phyloP scores from a whole-genome alignment of 2,329 filamentous ascomycete genomes.

The Diplodia seriata region DNA sequence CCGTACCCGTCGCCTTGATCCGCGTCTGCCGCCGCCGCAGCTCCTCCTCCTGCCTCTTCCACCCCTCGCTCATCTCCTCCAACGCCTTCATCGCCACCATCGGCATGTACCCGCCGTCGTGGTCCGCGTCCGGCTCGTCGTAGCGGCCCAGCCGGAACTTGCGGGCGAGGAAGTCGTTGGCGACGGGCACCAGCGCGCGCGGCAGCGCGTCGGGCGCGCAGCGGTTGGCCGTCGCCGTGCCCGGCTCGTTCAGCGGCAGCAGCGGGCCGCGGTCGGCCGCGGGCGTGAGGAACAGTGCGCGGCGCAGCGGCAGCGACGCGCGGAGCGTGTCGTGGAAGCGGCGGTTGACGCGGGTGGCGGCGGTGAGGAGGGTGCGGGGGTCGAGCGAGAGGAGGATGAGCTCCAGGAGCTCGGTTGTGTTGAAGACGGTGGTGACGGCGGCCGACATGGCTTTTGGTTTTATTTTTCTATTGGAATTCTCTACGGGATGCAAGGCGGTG shows the following conservation, averaged over 20 bases:
- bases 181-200: background rate
- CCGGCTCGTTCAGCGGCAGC: conserved; percentile 5
- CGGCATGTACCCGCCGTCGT: conserved; percentile 30
- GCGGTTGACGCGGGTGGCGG: conserved; percentile 3
- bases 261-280: background rate
- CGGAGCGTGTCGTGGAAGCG: background rate
- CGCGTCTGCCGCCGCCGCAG: background rate
- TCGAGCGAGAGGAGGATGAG: conserved; percentile 23
- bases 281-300: conserved; percentile 25
- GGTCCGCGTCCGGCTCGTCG: conserved; percentile 21
- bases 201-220: background rate
- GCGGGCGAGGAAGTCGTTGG: conserved; percentile 9
- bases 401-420: conserved; percentile 30
- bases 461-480: too few relatives aligned
- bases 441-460: background rate
- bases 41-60: background rate
- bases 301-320: conserved; percentile 14
- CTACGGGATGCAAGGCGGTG: too few relatives aligned
- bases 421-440: conserved; percentile 11
- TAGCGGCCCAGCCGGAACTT: conserved; percentile 22
- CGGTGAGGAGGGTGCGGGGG: conserved; percentile 5
- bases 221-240: background rate
- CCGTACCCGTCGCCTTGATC: background rate
- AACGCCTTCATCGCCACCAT: conserved; percentile 28
- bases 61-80: background rate